phyloP scores from a whole-genome alignment of 2,329 filamentous ascomycete species.

The Waltergamsia citrina region DNA sequence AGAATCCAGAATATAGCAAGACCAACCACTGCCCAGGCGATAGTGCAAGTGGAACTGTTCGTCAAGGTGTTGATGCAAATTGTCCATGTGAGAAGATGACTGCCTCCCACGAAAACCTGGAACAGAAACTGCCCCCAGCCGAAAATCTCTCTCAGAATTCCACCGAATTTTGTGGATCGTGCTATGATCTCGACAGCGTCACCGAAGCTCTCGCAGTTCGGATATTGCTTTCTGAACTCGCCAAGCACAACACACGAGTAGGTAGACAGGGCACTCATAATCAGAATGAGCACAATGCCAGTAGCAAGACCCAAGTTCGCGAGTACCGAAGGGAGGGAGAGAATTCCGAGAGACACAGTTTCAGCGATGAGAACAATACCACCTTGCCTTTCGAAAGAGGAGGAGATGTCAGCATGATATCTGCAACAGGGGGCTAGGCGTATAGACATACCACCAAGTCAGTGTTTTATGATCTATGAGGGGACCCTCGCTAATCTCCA shows the following conservation, averaged over 20 bases:
- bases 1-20: constrained; percentile 47
- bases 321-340: constrained; percentile 69
- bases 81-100: constrained; percentile 58
- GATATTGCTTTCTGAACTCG: constrained; percentile 63
- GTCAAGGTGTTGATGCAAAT: constrained; percentile 59
- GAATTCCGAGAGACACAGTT: constrained; percentile 39
- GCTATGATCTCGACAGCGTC: constrained; percentile 53
- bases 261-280: constrained; percentile 58
- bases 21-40: constrained; percentile 53
- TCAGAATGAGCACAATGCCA: constrained; percentile 62
- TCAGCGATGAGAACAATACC: constrained; percentile 32
- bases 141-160: constrained; percentile 46
- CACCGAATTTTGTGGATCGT: constrained; percentile 33
- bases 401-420: neutral
- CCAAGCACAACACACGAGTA: constrained; percentile 45
- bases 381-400: constrained; percentile 25
- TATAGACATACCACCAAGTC: constrained; percentile 23
- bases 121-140: constrained; percentile 51
- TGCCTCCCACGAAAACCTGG: constrained; percentile 59
- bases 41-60: constrained; percentile 49
- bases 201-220: constrained; percentile 56
- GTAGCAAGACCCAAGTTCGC: constrained; percentile 62
- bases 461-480: constrained; percentile 26
- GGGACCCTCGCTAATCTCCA: neutral
- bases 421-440: neutral